Evolutionary conservation across 1,139 yeast species (phyloP).

Genomic region (Candida gigantensis): DNA sequence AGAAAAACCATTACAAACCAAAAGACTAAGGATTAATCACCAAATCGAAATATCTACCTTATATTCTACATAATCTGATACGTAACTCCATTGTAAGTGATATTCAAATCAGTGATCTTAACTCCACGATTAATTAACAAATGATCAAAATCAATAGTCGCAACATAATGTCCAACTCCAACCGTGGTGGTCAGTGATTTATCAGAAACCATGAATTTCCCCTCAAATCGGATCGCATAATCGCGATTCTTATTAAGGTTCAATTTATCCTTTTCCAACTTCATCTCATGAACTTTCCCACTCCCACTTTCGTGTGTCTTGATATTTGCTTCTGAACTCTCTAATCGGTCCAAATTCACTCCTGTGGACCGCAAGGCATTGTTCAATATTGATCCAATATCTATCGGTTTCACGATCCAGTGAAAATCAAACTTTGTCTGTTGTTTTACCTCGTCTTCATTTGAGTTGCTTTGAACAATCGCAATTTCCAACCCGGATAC

Average conservation of each 20-base stretch:
- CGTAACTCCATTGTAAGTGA: constrained; percentile 12
- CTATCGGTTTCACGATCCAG: constrained; percentile 34
- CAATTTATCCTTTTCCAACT: constrained; percentile 10
- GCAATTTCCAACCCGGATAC: constrained; percentile 31
- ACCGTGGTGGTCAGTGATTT: constrained; percentile 16
- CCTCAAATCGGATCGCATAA: constrained; percentile 27
- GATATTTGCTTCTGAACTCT: constrained; percentile 20
- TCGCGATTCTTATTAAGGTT: constrained; percentile 20
- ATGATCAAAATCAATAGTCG: constrained; percentile 36
- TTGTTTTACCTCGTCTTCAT: too few species aligned
- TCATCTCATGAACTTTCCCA: constrained; percentile 28
- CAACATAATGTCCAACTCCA: constrained; percentile 28
- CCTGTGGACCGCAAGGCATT: constrained; percentile 26
- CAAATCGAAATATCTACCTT: too few species aligned
- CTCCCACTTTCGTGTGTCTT: constrained; percentile 27
- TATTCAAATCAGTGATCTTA: constrained; percentile 22
- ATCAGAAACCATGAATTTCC: constrained; percentile 23
- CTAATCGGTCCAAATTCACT: constrained; percentile 26
- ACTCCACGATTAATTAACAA: constrained; percentile 34
- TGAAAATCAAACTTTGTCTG: constrained; percentile 9
- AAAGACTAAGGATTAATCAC: too few species aligned
- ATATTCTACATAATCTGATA: constrained; percentile 13
- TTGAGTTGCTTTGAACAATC: constrained; percentile 16
- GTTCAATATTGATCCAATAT: constrained; percentile 21
- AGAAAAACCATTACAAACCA: too few species aligned